Evolutionary conservation across 306 rosid genomes (phyloP).

Genomic region (Canavalia ensiformis): DNA sequence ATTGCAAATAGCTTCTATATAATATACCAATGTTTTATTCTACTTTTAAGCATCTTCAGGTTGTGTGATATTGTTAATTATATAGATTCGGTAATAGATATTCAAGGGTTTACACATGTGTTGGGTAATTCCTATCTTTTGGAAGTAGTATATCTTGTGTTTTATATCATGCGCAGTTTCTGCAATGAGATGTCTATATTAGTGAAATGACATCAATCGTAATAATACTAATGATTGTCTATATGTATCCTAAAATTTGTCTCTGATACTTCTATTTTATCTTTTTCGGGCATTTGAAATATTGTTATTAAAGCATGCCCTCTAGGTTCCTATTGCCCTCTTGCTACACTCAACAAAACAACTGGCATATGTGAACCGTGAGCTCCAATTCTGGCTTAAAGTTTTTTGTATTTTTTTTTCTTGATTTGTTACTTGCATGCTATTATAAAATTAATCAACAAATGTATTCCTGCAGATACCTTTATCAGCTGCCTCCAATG

Average conservation of each 20-base stretch:
- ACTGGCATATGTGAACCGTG: slow-evolving; percentile 97
- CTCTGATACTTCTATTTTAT: slow-evolving; percentile 52
- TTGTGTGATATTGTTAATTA: slow-evolving; percentile 5
- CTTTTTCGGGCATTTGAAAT: slow-evolving; percentile 50
- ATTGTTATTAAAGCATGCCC: slow-evolving; percentile 83
- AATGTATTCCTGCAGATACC: slow-evolving; percentile 69
- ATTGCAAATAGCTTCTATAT: slow-evolving; percentile 43
- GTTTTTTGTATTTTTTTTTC: slow-evolving; percentile 16
- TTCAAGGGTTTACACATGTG: neutral
- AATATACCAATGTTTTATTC: slow-evolving; percentile 11
- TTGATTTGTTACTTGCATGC: neutral
- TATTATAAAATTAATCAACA: slow-evolving; percentile 18
- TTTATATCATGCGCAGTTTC: slow-evolving; percentile 5
- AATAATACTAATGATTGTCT: neutral
- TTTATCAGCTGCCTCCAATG: slow-evolving; percentile 86
- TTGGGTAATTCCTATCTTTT: slow-evolving; percentile 27
- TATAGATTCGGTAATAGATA: neutral
- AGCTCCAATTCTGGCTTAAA: slow-evolving; percentile 57
- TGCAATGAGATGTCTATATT: neutral
- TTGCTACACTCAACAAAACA: slow-evolving; percentile 73
- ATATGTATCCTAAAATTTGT: slow-evolving; percentile 37
- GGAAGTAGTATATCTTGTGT: neutral
- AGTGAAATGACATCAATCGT: slow-evolving; percentile 3
- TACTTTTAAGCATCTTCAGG: slow-evolving; percentile 20
- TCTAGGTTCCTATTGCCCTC: slow-evolving; percentile 90